These are phyloP conservation scores for Adiantum capillusveneris DNA, from an alignment of 75 land plant genomes.

Conservation along the genomic window DNA sequence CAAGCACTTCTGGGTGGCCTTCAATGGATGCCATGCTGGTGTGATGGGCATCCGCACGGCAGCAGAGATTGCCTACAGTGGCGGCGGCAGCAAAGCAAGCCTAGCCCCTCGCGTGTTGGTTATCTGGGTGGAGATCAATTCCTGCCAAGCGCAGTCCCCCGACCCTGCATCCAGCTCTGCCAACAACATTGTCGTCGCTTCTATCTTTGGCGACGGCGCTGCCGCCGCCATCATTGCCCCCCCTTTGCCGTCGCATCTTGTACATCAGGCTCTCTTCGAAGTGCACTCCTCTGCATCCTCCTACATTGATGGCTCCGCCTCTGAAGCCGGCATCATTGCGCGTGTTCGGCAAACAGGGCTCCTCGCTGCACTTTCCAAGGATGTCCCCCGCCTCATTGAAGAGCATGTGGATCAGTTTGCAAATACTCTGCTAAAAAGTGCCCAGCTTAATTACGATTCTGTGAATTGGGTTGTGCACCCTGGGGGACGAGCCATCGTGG, in stretches of 20 bases:
- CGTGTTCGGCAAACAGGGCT: slow-evolving; percentile 5
- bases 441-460: not conserved
- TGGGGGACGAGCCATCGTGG: slow-evolving; percentile 15
- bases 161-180: slow-evolving; percentile 3
- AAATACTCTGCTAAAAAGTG: not conserved
- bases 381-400: slow-evolving; percentile 10
- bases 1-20: slow-evolving; percentile 13
- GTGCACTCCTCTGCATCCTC: slow-evolving; percentile 1
- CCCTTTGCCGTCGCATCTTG: not conserved
- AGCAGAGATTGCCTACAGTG: slow-evolving; percentile 12
- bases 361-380: slow-evolving; percentile 6
- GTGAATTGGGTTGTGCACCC: slow-evolving; percentile 18
- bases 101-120: slow-evolving; percentile 2
- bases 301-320: not conserved
- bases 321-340: slow-evolving; percentile 1
- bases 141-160: slow-evolving; percentile 4
- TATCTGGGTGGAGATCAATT: slow-evolving; percentile 15
- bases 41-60: slow-evolving; percentile 12
- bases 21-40: slow-evolving; percentile 13
- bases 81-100: not conserved
- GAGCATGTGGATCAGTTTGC: not conserved
- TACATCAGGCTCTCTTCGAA: not conserved
- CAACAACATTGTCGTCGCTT: slow-evolving; percentile 11
- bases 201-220: slow-evolving; percentile 17
- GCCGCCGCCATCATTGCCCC: slow-evolving; percentile 9